phyloP scores from a whole-genome alignment of 1,284 basidiomycete genomes.

The Gomphus sp. region DNA sequence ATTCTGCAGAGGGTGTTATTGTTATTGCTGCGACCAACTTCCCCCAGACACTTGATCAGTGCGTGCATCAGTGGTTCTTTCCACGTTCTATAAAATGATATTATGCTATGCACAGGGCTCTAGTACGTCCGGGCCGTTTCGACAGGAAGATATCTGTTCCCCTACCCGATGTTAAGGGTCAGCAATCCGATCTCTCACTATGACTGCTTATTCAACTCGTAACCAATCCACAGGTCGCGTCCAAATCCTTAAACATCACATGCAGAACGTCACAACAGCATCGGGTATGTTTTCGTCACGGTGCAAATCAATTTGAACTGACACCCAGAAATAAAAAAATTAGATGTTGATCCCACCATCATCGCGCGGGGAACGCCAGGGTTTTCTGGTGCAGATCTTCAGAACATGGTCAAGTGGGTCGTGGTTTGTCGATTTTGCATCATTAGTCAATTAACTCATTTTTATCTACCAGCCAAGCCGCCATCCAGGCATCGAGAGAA shows the following conservation, averaged over 20 bases:
- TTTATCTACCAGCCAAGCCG: slow-evolving; percentile 56
- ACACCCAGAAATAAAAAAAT: background rate
- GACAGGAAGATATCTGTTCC: slow-evolving; percentile 88
- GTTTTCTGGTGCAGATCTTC: slow-evolving; percentile 87
- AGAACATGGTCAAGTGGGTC: slow-evolving; percentile 86
- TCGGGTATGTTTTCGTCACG: slow-evolving; percentile 24
- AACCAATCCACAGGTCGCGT: slow-evolving; percentile 45
- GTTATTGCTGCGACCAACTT: slow-evolving; percentile 96
- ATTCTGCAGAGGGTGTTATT: slow-evolving; percentile 71
- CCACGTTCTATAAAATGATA: slow-evolving; percentile 10
- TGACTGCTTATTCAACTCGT: background rate
- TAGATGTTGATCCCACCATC: slow-evolving; percentile 74
- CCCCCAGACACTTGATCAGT: slow-evolving; percentile 84
- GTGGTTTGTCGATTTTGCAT: background rate
- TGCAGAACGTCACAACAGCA: slow-evolving; percentile 67
- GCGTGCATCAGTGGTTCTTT: slow-evolving; percentile 23
- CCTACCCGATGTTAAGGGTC: slow-evolving; percentile 71
- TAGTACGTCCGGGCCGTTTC: slow-evolving; percentile 90
- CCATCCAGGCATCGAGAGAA: slow-evolving; percentile 86
- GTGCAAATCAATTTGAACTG: background rate
- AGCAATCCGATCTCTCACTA: background rate
- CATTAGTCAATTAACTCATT: background rate
- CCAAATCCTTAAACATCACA: slow-evolving; percentile 85
- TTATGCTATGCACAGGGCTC: slow-evolving; percentile 47
- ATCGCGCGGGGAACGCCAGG: slow-evolving; percentile 88